Conservation (phyloP, 352 stramenopile species). For the Phytopythium montanum region DNA sequence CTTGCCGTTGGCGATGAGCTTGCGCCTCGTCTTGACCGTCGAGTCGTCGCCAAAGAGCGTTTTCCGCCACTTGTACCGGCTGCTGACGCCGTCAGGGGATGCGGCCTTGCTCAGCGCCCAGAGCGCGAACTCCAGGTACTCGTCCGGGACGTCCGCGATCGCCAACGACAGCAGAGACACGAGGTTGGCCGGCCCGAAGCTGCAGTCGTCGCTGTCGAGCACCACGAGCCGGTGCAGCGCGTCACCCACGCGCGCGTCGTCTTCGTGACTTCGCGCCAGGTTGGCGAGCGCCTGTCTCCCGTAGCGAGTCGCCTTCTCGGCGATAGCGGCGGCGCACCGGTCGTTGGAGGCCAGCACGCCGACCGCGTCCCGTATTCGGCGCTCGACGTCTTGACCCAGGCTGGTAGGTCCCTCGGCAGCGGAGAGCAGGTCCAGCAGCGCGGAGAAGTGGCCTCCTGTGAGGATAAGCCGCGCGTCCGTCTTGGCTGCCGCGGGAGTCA, state of each 20-base stretch:
- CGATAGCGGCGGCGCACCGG: conserved; percentile 52
- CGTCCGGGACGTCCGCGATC: conserved; percentile 47
- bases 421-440: conserved; percentile 56
- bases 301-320: conserved; percentile 56
- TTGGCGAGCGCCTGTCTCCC: conserved; percentile 70
- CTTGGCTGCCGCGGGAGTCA: conserved; percentile 22
- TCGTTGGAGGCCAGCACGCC: conserved; percentile 46
- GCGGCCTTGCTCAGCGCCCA: conserved; percentile 55
- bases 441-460: conserved; percentile 53
- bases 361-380: conserved; percentile 46
- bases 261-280: conserved; percentile 41
- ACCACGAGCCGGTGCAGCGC: conserved; percentile 50
- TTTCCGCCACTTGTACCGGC: conserved; percentile 50
- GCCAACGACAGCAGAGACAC: conserved; percentile 61
- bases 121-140: conserved; percentile 67
- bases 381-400: conserved; percentile 38
- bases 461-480: conserved; percentile 48
- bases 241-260: conserved; percentile 50
- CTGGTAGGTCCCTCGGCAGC: conserved; percentile 22
- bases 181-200: conserved; percentile 65
- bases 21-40: conserved; percentile 39
- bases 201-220: conserved; percentile 30
- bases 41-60: conserved; percentile 60
- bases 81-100: conserved; percentile 28
- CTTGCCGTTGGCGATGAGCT: conserved; percentile 44